Evolutionary conservation across 2,329 filamentous ascomycete species (phyloP).

Genomic region (Fusarium sp.): DNA sequence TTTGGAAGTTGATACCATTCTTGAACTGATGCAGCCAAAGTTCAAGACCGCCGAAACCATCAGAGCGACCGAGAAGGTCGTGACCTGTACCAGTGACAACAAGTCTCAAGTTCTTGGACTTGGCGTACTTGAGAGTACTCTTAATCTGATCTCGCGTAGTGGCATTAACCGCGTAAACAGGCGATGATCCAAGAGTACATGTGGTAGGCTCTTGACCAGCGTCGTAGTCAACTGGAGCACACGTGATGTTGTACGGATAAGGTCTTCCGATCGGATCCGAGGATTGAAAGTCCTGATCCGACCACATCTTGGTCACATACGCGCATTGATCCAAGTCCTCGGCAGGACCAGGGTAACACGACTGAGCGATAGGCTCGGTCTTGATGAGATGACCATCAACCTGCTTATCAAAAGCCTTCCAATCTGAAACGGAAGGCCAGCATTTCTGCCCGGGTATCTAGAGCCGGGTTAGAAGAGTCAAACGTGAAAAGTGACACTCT

Average conservation of each 20-base stretch:
- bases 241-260: constrained; percentile 37
- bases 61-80: constrained; percentile 28
- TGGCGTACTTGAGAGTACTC: constrained; percentile 7
- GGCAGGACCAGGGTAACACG: constrained; percentile 25
- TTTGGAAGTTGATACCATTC: constrained; percentile 7
- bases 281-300: constrained; percentile 32
- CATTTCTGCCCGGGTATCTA: constrained; percentile 28
- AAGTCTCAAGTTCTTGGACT: constrained; percentile 8
- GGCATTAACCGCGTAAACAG: constrained; percentile 28
- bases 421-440: constrained; percentile 20
- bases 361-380: constrained; percentile 26
- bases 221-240: constrained; percentile 24
- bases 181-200: constrained; percentile 23
- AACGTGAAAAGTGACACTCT: background rate
- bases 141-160: constrained; percentile 13
- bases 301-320: constrained; percentile 33
- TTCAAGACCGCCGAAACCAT: constrained; percentile 29
- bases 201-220: constrained; percentile 18
- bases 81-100: constrained; percentile 30
- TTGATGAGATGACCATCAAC: constrained; percentile 23
- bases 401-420: constrained; percentile 3
- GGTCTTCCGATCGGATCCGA: constrained; percentile 33
- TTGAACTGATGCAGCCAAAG: constrained; percentile 33
- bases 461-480: background rate
- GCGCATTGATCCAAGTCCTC: constrained; percentile 24